Conservation (phyloP, 1,139 yeast genomes). For the Arxiozyma telluris region DNA sequence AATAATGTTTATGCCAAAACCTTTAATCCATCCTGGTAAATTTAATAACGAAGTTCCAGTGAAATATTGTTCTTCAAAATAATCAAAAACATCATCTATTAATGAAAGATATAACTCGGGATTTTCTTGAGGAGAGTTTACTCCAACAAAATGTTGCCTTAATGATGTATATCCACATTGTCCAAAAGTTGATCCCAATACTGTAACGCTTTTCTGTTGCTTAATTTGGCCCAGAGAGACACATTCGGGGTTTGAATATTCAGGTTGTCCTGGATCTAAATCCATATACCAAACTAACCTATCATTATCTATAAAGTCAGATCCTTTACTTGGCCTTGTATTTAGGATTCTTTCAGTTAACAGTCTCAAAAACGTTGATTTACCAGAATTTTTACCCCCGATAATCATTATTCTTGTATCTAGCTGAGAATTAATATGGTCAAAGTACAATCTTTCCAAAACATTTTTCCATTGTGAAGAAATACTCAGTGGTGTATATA, state of each 20-base stretch:
- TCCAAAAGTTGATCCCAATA: constrained; percentile 22
- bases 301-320: constrained; percentile 6
- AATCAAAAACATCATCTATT: constrained; percentile 37
- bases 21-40: constrained; percentile 92
- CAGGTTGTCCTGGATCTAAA: constrained; percentile 89
- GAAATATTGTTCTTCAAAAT: constrained; percentile 27
- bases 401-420: constrained; percentile 37
- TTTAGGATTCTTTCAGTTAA: constrained; percentile 40
- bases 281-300: constrained; percentile 47
- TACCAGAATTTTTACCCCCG: constrained; percentile 76
- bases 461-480: constrained; percentile 20
- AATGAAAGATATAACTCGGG: constrained; percentile 49
- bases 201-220: constrained; percentile 4
- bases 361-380: constrained; percentile 59
- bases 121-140: constrained; percentile 59
- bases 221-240: constrained; percentile 27
- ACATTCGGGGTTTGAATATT: constrained; percentile 61
- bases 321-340: constrained; percentile 9
- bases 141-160: constrained; percentile 53
- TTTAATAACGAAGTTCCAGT: constrained; percentile 53
- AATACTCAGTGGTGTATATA: constrained; percentile 23
- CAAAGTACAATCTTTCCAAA: constrained; percentile 14
- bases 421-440: constrained; percentile 13
- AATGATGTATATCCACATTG: constrained; percentile 21
- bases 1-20: constrained; percentile 67